phyloP scores from a whole-genome alignment of 495 filamentous ascomycete species.

The Xylaria venustula region DNA sequence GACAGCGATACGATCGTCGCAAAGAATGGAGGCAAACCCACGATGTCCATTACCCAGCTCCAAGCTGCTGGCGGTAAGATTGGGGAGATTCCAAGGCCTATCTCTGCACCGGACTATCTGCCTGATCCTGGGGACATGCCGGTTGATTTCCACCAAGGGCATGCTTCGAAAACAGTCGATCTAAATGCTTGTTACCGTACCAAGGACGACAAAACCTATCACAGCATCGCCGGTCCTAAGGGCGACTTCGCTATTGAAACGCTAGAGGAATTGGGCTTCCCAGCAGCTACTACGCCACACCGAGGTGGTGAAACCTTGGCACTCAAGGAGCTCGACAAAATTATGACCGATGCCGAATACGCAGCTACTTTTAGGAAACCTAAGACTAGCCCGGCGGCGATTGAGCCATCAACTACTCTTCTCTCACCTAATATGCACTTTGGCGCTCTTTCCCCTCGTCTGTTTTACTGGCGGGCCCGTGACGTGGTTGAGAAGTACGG shows the following conservation, averaged over 20 bases:
- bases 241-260: constrained; percentile 62
- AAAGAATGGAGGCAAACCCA: constrained; percentile 63
- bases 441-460: constrained; percentile 57
- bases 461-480: constrained; percentile 67
- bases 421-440: constrained; percentile 73
- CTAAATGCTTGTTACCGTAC: constrained; percentile 52
- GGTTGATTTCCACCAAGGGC: constrained; percentile 52
- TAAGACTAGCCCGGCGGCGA: constrained; percentile 65
- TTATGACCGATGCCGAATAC: constrained; percentile 58
- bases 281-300: constrained; percentile 55
- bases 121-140: constrained; percentile 61
- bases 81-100: constrained; percentile 54
- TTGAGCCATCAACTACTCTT: constrained; percentile 65
- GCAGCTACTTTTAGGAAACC: constrained; percentile 69
- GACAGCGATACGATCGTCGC: constrained; percentile 64
- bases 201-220: constrained; percentile 52
- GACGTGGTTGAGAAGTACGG: constrained; percentile 50
- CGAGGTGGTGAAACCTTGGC: constrained; percentile 63
- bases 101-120: constrained; percentile 51
- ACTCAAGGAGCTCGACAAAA: constrained; percentile 46
- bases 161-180: constrained; percentile 45
- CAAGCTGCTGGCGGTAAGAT: constrained; percentile 46
- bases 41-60: constrained; percentile 66
- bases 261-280: constrained; percentile 61
- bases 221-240: constrained; percentile 56